Evolutionary conservation across 2,329 filamentous ascomycete genomes (phyloP).

Genomic region (Monilinia vaccinii-corymbosi): DNA sequence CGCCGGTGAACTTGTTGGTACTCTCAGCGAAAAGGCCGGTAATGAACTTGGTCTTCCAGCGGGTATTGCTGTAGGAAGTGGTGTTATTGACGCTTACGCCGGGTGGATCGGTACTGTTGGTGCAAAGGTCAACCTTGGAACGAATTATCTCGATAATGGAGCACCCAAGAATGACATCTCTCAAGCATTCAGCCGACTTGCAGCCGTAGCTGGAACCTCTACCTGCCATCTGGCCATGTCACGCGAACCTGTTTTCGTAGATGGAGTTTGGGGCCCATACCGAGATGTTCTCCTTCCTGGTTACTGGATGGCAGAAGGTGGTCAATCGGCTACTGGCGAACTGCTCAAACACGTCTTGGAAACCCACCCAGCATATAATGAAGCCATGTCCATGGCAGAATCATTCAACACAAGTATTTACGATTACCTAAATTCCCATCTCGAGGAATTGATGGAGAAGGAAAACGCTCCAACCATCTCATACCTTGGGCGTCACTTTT

Average conservation of each 20-base stretch:
- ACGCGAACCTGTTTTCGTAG: conserved; percentile 82
- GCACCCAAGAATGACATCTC: conserved; percentile 74
- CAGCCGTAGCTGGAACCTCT: conserved; percentile 90
- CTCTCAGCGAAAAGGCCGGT: conserved; percentile 74
- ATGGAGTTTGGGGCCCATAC: conserved; percentile 96
- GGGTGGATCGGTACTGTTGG: conserved; percentile 99
- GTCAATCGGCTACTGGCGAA: conserved; percentile 92
- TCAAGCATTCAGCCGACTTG: conserved; percentile 86
- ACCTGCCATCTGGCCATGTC: conserved; percentile 98
- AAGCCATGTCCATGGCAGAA: conserved; percentile 69
- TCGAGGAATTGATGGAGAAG: conserved; percentile 65
- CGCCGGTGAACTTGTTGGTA: conserved; percentile 83
- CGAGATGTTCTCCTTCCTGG: conserved; percentile 84
- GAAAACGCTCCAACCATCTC: conserved; percentile 65
- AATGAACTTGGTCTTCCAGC: conserved; percentile 73
- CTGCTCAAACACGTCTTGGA: conserved; percentile 90
- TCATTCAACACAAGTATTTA: conserved; percentile 85
- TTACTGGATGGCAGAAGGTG: conserved; percentile 96
- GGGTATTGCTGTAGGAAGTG: conserved; percentile 87
- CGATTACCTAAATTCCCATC: conserved; percentile 84
- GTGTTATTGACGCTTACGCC: conserved; percentile 96
- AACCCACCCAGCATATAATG: conserved; percentile 82
- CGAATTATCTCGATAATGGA: conserved; percentile 57
- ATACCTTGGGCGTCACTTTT: conserved; percentile 85
- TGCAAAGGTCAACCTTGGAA: conserved; percentile 73